Conservation (phyloP, 768 basidiomycete species). For the Trametes cinnabarina region DNA sequence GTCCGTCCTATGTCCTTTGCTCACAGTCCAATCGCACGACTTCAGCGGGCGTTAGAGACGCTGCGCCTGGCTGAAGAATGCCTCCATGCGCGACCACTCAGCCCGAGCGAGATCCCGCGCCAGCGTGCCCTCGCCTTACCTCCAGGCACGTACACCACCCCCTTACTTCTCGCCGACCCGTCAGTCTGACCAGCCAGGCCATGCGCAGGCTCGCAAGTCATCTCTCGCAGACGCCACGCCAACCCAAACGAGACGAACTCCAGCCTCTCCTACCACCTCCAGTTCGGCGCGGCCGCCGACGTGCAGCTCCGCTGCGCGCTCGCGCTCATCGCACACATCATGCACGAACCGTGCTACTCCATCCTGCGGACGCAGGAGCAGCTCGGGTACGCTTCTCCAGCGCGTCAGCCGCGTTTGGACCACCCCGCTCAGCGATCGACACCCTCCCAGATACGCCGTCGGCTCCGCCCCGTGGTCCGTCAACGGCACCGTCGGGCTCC, state of each 20-base stretch:
- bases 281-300: constrained; percentile 45
- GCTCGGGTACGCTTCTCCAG: constrained; percentile 44
- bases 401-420: no score
- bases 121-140: constrained; percentile 44
- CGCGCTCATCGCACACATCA: constrained; percentile 43
- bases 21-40: neutral
- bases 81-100: constrained; percentile 36
- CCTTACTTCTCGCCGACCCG: neutral
- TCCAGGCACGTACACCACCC: constrained; percentile 25
- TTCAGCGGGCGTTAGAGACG: constrained; percentile 41
- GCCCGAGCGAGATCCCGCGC: constrained; percentile 37
- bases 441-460: constrained; percentile 27
- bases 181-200: neutral
- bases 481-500: constrained; percentile 22
- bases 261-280: constrained; percentile 45
- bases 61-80: constrained; percentile 37
- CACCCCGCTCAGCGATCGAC: no score
- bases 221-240: constrained; percentile 37
- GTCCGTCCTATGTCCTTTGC: neutral
- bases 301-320: constrained; percentile 35
- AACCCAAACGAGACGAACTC: constrained; percentile 48
- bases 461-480: constrained; percentile 9
- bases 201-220: constrained; percentile 37
- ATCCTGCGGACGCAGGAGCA: constrained; percentile 54
- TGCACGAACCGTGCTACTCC: constrained; percentile 48